These are phyloP conservation scores for Chlamydomonas incerta DNA, from an alignment of 139 green algal species.

Conservation along the genomic window DNA sequence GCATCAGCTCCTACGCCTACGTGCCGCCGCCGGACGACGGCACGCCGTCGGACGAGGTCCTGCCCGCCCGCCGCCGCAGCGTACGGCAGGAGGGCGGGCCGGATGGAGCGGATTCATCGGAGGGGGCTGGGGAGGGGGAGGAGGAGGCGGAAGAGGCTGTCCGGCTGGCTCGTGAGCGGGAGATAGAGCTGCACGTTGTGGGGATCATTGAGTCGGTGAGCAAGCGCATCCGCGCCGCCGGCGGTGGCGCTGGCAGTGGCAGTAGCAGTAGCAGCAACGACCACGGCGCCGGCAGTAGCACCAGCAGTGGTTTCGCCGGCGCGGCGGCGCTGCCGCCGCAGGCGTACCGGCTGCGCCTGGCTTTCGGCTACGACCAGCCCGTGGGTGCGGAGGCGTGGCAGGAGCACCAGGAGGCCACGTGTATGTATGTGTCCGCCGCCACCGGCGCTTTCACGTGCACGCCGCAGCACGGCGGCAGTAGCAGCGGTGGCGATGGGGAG, in stretches of 20 bases:
- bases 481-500: neutral
- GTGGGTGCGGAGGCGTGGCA: neutral
- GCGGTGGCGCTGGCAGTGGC: neutral
- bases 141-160: too few species aligned
- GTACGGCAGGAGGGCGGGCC: neutral
- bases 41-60: neutral
- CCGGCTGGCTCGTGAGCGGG: too few species aligned
- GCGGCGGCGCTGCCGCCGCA: too few species aligned
- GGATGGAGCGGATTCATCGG: too few species aligned
- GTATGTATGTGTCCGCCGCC: neutral
- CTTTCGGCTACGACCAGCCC: too few species aligned
- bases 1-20: conserved; percentile 29
- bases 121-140: neutral
- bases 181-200: too few species aligned
- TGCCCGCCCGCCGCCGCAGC: neutral
- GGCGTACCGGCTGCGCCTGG: too few species aligned
- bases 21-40: neutral
- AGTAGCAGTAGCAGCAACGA: too few species aligned
- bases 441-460: conserved; percentile 14
- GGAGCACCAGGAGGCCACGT: neutral
- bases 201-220: too few species aligned
- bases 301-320: too few species aligned
- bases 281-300: neutral
- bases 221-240: neutral
- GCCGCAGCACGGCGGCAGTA: neutral